Evolutionary conservation across 1,284 basidiomycete genomes (phyloP).

Genomic region (Apiotrichum sp.): DNA sequence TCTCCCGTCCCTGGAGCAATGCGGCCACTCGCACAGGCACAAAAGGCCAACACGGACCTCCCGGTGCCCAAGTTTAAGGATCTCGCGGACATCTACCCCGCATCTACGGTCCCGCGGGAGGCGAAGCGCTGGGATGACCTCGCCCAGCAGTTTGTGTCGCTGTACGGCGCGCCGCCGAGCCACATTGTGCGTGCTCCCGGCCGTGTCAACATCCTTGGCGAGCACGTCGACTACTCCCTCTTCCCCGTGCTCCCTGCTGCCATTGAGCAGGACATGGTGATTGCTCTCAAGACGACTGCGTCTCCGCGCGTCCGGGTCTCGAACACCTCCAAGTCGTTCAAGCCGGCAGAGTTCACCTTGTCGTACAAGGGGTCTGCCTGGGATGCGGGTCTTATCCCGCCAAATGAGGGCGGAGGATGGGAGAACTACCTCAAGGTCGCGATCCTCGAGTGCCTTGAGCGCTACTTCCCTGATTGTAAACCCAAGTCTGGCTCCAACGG

Average conservation of each 20-base stretch:
- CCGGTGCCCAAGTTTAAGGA: conserved; percentile 61
- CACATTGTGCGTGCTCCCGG: conserved; percentile 76
- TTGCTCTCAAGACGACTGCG: conserved; percentile 57
- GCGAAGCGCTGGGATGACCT: conserved; percentile 62
- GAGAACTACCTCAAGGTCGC: conserved; percentile 75
- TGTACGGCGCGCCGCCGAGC: conserved; percentile 61
- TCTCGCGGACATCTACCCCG: conserved; percentile 58
- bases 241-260: conserved; percentile 67
- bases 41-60: conserved; percentile 35
- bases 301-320: conserved; percentile 48
- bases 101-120: conserved; percentile 54
- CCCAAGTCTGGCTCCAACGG: conserved; percentile 40
- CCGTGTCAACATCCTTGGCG: conserved; percentile 70
- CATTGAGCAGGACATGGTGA: conserved; percentile 75
- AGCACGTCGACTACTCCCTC: conserved; percentile 74
- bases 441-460: conserved; percentile 24
- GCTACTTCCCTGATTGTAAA: conserved; percentile 45
- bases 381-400: conserved; percentile 60
- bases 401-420: conserved; percentile 66
- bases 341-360: conserved; percentile 57
- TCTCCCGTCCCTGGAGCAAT: too few species aligned
- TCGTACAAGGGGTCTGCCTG: conserved; percentile 55
- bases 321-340: conserved; percentile 53
- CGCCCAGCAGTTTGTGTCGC: conserved; percentile 56
- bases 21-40: too few species aligned